phyloP scores from a whole-genome alignment of 116 monocot species.

The Dioscorea cayenensis region DNA sequence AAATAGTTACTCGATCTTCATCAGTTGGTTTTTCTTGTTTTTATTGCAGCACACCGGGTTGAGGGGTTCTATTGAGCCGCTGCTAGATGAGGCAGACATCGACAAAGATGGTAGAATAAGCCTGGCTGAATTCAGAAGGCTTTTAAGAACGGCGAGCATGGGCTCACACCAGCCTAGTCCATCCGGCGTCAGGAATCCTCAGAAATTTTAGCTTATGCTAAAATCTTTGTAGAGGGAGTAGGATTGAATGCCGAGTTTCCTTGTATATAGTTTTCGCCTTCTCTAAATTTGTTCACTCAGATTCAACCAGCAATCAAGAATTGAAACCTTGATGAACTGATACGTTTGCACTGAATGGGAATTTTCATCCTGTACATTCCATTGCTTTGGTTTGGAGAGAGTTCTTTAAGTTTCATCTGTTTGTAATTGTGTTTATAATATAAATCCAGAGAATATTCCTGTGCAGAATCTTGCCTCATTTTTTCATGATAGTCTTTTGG shows the following conservation, averaged over 20 bases:
- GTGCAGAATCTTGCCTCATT: too few species aligned
- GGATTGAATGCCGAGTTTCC: neutral
- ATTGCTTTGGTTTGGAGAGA: neutral
- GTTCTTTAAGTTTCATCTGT: neutral
- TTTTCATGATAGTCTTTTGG: too few species aligned
- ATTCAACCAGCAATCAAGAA: neutral
- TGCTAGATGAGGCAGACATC: slow-evolving; percentile 80
- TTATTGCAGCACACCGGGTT: slow-evolving; percentile 53
- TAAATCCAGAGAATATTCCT: too few species aligned
- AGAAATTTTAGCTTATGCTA: slow-evolving; percentile 1
- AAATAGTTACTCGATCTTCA: neutral
- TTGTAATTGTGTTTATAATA: neutral
- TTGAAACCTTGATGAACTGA: neutral
- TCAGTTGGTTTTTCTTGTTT: neutral
- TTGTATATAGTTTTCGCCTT: neutral
- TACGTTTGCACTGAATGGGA: neutral
- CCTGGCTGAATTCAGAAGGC: slow-evolving; percentile 76
- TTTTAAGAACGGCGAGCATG: slow-evolving; percentile 63
- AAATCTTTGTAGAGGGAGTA: too few species aligned
- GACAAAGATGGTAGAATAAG: slow-evolving; percentile 91
- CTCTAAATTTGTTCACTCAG: neutral
- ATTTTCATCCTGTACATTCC: neutral
- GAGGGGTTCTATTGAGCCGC: slow-evolving; percentile 59
- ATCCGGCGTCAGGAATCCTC: slow-evolving; percentile 4
- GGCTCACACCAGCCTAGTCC: slow-evolving; percentile 14